A percentile compares a stretch with the other conserved stretches of the same genome.
phyloP scores from a whole-genome alignment of 345 rosid genomes.

The Gossypium rotundifolium region DNA sequence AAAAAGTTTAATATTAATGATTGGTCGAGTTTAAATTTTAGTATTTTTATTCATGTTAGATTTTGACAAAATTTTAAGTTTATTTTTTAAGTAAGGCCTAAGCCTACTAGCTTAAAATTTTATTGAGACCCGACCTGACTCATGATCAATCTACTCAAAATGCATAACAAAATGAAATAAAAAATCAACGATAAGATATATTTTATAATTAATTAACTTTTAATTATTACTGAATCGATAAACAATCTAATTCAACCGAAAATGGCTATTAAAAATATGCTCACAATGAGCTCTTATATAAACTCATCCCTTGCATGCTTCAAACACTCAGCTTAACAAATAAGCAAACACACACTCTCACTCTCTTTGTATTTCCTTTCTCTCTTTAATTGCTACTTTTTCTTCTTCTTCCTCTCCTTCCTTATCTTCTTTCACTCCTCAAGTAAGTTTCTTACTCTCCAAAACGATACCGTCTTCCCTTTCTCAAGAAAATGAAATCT shows the following conservation, averaged over 20 bases:
- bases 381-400: slow-evolving; percentile 23
- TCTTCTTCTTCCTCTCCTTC: slow-evolving; percentile 29
- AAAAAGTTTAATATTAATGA: no score
- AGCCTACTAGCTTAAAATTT: accelerated
- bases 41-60: no score
- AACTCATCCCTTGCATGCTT: neutral
- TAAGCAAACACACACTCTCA: neutral
- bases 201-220: no score
- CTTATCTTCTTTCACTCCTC: slow-evolving; percentile 26
- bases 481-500: neutral
- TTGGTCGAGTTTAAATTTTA: no score
- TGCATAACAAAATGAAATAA: no score
- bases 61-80: no score
- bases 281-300: neutral
- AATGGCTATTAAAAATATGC: no score
- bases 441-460: slow-evolving; percentile 31
- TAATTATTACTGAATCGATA: no score
- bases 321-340: slow-evolving; percentile 2
- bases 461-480: neutral
- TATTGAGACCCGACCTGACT: no score
- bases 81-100: accelerated
- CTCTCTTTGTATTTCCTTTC: neutral
- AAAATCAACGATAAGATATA: no score
- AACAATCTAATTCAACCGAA: no score
- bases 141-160: no score